Percentiles rank a stretch among this genome's conserved stretches.
phyloP scores from a whole-genome alignment of 148 eudicot genomes.

The Silene latifolia region DNA sequence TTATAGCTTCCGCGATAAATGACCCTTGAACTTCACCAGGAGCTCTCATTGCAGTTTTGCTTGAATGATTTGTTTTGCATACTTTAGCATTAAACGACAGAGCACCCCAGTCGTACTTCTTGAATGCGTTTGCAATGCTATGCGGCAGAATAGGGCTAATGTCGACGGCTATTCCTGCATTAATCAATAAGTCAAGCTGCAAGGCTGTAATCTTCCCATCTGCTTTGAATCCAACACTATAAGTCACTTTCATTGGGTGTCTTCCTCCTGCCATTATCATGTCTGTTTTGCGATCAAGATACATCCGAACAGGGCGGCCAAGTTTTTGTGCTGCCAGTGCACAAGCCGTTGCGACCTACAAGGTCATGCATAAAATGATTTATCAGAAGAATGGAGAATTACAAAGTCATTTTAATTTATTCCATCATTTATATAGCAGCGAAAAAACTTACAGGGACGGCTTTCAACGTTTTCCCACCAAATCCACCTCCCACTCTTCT shows the following conservation, averaged over 20 bases:
- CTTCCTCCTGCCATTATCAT: slow-evolving; percentile 95
- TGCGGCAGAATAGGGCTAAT: slow-evolving; percentile 58
- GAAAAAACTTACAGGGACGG: slow-evolving; percentile 62
- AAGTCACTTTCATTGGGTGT: slow-evolving; percentile 88
- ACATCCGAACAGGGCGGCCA: slow-evolving; percentile 68
- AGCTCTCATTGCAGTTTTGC: slow-evolving; percentile 81
- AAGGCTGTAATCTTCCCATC: slow-evolving; percentile 85
- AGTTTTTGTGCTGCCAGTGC: slow-evolving; percentile 85
- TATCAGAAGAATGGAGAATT: too few species aligned
- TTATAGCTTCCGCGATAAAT: slow-evolving; percentile 76
- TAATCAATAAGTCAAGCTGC: slow-evolving; percentile 53
- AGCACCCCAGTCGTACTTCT: slow-evolving; percentile 88
- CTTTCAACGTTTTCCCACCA: slow-evolving; percentile 75
- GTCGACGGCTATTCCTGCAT: slow-evolving; percentile 55
- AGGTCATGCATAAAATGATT: neutral
- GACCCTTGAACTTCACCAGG: slow-evolving; percentile 85
- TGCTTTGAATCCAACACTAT: slow-evolving; percentile 78
- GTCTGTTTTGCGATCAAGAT: slow-evolving; percentile 78
- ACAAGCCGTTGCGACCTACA: slow-evolving; percentile 75
- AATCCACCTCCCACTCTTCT: slow-evolving; percentile 96
- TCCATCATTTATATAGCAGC: too few species aligned
- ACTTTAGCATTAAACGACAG: slow-evolving; percentile 67
- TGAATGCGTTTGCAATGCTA: slow-evolving; percentile 40
- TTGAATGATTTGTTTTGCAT: slow-evolving; percentile 76
- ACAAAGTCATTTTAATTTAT: too few species aligned